Percentiles rank a stretch among this genome's conserved stretches.
These are phyloP conservation scores for Phoma sp. DNA, from an alignment of 2,329 filamentous ascomycete species.

Conservation along the genomic window DNA sequence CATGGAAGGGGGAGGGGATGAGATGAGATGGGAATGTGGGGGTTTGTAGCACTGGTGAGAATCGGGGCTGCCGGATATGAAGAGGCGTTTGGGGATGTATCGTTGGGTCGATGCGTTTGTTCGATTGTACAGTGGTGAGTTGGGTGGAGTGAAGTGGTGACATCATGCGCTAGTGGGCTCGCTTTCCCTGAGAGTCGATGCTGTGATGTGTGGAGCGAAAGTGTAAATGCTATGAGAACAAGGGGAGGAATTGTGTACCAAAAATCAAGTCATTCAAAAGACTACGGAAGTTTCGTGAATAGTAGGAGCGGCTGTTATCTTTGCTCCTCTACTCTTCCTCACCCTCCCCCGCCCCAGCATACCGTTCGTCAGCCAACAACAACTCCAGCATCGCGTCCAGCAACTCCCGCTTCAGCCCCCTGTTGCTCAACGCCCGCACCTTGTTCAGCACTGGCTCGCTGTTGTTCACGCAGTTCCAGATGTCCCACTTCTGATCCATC, in stretches of 20 bases:
- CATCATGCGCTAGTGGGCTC: slow-evolving; percentile 11
- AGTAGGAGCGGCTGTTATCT: background rate
- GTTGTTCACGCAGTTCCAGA: slow-evolving; percentile 40
- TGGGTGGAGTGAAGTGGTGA: slow-evolving; percentile 7
- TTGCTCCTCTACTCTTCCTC: background rate
- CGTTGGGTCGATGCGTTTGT: background rate
- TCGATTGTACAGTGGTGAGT: background rate
- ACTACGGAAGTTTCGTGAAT: background rate
- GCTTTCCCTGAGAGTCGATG: background rate
- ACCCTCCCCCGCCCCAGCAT: slow-evolving; percentile 24
- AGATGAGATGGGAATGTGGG: too few relatives aligned
- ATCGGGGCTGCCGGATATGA: too few relatives aligned
- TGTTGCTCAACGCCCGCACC: slow-evolving; percentile 38
- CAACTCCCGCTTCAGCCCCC: slow-evolving; percentile 34
- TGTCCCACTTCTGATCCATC: slow-evolving; percentile 42
- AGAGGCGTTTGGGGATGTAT: background rate
- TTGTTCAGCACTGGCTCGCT: slow-evolving; percentile 37
- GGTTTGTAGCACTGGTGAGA: too few relatives aligned
- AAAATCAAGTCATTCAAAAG: background rate
- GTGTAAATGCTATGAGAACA: too few relatives aligned
- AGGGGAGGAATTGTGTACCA: background rate
- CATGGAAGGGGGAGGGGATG: too few relatives aligned
- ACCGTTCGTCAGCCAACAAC: slow-evolving; percentile 43
- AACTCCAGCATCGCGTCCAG: slow-evolving; percentile 45
- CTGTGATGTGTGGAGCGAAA: background rate